These are phyloP conservation scores for Cucurbita pepo DNA, from an alignment of 306 rosid genomes.

Conservation along the genomic window DNA sequence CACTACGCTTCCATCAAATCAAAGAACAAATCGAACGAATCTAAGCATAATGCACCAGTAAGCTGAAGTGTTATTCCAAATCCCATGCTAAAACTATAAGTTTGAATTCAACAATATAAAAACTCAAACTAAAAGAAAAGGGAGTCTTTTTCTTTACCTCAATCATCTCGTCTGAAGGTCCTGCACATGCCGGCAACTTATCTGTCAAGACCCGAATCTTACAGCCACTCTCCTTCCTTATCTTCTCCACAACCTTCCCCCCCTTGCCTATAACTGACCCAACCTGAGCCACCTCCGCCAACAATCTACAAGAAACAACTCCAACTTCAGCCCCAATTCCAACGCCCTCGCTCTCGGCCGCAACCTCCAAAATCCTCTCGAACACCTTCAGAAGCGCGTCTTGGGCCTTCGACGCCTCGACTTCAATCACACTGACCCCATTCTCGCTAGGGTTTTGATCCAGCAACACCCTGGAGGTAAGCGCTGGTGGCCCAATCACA, in stretches of 20 bases:
- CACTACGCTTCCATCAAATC: background rate
- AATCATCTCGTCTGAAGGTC: slow-evolving; percentile 51
- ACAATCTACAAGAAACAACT: slow-evolving; percentile 60
- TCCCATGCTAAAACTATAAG: background rate
- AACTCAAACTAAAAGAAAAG: background rate
- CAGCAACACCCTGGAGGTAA: slow-evolving; percentile 15
- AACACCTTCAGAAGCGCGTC: slow-evolving; percentile 76
- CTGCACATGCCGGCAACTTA: slow-evolving; percentile 49
- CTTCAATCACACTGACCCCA: slow-evolving; percentile 6
- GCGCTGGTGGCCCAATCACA: slow-evolving; percentile 27
- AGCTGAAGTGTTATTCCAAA: background rate
- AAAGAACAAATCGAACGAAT: background rate
- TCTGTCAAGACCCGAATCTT: slow-evolving; percentile 58
- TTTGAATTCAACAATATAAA: background rate
- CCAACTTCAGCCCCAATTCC: slow-evolving; percentile 25
- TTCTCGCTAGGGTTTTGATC: background rate
- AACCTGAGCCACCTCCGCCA: slow-evolving; percentile 47
- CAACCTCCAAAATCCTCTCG: slow-evolving; percentile 83
- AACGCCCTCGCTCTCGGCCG: slow-evolving; percentile 62
- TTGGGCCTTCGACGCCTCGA: slow-evolving; percentile 68
- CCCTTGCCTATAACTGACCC: slow-evolving; percentile 89
- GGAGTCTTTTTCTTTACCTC: slow-evolving; percentile 40
- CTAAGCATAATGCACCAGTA: background rate
- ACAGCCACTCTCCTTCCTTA: slow-evolving; percentile 59
- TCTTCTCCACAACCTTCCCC: slow-evolving; percentile 85